Base-by-base conservation (phyloP, 257 asterid species). In the Fraxinus americana region DNA sequence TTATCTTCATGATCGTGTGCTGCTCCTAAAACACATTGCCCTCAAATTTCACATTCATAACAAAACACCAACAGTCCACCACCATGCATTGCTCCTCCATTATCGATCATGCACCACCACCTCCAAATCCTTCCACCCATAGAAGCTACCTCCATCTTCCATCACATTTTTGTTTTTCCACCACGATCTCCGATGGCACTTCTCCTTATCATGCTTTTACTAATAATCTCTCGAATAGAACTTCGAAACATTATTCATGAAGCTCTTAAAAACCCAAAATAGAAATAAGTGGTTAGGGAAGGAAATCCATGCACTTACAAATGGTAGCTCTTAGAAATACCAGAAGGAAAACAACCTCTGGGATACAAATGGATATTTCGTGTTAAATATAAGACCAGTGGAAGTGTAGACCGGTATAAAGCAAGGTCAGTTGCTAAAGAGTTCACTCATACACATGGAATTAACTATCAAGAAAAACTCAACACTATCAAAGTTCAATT, bases 291-390 rank as follows among this genome's bases (percentile, higher is more conserved):
- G 1, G 10, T 73, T 7, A 7, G 21, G 23, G 59, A 32, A 25
- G 77, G 57, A 61, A 5, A 13, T 71, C n/a, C 50, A 59, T 36
- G 39, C 39, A 36, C 39, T 6, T 7, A 45, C 59, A 12, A 78
- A 72, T 78, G 27, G 17, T 0, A 78, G 7, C 6, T 61, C 0
- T 52, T 32, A 4, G 57, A 70, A 1, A 16, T 54, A 0, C 50
- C 48, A 7, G 19, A 57, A 12, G 68, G 36, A 3, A 67, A 11
- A 4, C 72, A 13, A 10, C 39, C 39, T 19, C 39, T 54, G 1
- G 67, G 48, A 0, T 72, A 77, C 11, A 76, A 75, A 5, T 70
- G 77, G 67, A 27, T 45, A 1, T 66, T 66, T 19, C 29, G n/a
- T 7, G 16, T n/a, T 3, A 71, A 71, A 71, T 27, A 23, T 13